Evolutionary conservation across 257 asterid species (phyloP).

Genomic region (Craterostigma plantagineum): DNA sequence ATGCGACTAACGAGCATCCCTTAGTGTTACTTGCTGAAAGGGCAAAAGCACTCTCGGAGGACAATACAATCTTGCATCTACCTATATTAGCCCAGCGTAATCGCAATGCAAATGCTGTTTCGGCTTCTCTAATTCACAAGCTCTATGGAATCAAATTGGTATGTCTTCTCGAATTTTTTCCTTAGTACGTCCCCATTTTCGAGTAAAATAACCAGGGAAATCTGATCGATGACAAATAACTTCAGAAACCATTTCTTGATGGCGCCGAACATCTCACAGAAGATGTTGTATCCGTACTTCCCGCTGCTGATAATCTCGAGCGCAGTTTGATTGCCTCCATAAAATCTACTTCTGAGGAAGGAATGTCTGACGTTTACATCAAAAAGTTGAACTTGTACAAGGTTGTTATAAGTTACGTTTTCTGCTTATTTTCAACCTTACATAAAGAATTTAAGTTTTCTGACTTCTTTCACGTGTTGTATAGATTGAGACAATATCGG

Average conservation of each 20-base stretch:
- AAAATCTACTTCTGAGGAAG: constrained; percentile 57
- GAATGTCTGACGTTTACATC: constrained; percentile 51
- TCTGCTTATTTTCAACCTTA: neutral
- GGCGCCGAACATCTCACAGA: constrained; percentile 85
- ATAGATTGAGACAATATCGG: constrained; percentile 77
- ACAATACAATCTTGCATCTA: constrained; percentile 37
- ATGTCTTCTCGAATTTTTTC: constrained; percentile 14
- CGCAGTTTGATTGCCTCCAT: constrained; percentile 45
- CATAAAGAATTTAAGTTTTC: neutral
- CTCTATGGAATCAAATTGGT: constrained; percentile 85
- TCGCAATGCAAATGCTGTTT: constrained; percentile 60
- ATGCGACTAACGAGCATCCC: constrained; percentile 68
- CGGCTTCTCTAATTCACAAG: constrained; percentile 83
- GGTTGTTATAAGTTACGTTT: constrained; percentile 12
- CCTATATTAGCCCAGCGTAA: constrained; percentile 67
- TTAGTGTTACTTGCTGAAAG: constrained; percentile 77
- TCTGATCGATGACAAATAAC: constrained; percentile 1
- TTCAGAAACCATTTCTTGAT: constrained; percentile 84
- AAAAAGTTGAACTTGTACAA: constrained; percentile 61
- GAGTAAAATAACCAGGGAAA: neutral
- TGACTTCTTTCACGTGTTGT: constrained; percentile 11
- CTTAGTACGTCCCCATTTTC: neutral
- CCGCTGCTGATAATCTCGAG: constrained; percentile 88
- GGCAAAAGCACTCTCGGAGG: constrained; percentile 41
- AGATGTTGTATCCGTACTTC: constrained; percentile 83